phyloP scores from a whole-genome alignment of 2,329 filamentous ascomycete species.

The Karstenula rhodostoma region DNA sequence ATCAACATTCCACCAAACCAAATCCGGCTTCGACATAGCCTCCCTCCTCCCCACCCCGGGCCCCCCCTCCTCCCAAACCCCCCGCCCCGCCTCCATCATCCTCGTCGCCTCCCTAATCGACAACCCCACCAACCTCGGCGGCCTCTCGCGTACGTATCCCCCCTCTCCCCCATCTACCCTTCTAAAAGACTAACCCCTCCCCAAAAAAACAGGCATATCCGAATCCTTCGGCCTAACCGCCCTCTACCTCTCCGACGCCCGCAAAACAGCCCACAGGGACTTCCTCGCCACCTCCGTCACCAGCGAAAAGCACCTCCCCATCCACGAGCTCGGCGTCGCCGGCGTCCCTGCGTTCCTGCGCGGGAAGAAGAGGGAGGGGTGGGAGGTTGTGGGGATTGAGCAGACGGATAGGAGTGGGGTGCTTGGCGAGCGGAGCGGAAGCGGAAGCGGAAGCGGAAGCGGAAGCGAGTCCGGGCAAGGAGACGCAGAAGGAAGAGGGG shows the following conservation, averaged over 20 bases:
- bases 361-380: conserved; percentile 56
- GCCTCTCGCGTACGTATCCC: conserved; percentile 51
- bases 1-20: conserved; percentile 58
- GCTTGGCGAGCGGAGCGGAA: too few species aligned
- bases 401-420: conserved; percentile 61
- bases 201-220: conserved; percentile 45
- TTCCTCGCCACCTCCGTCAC: conserved; percentile 61
- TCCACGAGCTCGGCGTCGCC: conserved; percentile 47
- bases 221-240: conserved; percentile 61
- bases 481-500: conserved; percentile 29
- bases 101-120: conserved; percentile 61
- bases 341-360: conserved; percentile 51
- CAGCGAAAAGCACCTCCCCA: conserved; percentile 59
- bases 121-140: conserved; percentile 60
- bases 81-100: conserved; percentile 49
- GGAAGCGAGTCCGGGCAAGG: too few species aligned
- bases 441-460: too few species aligned
- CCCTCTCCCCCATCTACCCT: too few species aligned
- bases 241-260: conserved; percentile 54
- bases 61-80: conserved; percentile 29
- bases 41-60: conserved; percentile 33
- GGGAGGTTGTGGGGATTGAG: conserved; percentile 61
- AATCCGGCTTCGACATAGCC: conserved; percentile 55
- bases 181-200: too few species aligned
- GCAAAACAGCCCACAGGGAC: conserved; percentile 54